A percentile compares a stretch with the other conserved stretches of the same genome.
Conservation (phyloP, 306 rosid species). For the Phaseolus lunatus region DNA sequence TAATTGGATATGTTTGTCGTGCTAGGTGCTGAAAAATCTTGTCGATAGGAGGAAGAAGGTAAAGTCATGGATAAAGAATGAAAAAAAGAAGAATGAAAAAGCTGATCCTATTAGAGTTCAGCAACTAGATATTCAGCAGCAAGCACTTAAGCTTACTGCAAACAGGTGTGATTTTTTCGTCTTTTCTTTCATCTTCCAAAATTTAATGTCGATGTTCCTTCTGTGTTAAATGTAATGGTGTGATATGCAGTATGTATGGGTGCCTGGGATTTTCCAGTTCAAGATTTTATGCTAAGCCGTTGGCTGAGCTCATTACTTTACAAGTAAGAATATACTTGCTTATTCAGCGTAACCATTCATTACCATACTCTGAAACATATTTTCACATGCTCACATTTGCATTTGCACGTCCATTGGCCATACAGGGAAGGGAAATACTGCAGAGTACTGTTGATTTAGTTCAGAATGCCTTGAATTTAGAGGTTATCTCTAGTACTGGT, state of each 20-base stretch:
- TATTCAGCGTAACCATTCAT: constrained; percentile 28
- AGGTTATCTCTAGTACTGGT: constrained; percentile 62
- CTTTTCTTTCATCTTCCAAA: constrained; percentile 26
- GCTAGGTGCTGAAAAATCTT: constrained; percentile 83
- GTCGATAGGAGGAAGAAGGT: constrained; percentile 81
- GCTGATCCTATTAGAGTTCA: constrained; percentile 78
- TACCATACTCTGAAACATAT: constrained; percentile 26
- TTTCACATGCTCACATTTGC: constrained; percentile 18
- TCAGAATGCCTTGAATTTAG: constrained; percentile 88
- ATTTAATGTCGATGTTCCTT: constrained; percentile 30
- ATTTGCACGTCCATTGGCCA: constrained; percentile 46
- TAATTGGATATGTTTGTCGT: constrained; percentile 31
- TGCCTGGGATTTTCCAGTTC: constrained; percentile 96
- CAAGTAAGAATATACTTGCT: constrained; percentile 66
- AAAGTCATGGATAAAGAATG: constrained; percentile 87
- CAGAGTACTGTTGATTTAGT: constrained; percentile 98
- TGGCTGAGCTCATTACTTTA: constrained; percentile 92
- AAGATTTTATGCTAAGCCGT: constrained; percentile 95
- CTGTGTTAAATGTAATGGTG: constrained; percentile 26
- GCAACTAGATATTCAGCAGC: constrained; percentile 94
- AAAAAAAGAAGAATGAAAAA: constrained; percentile 32
- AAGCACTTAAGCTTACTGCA: constrained; percentile 98
- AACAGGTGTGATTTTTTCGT: constrained; percentile 67
- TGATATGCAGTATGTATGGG: constrained; percentile 92
- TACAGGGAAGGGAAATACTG: constrained; percentile 95